Conservation (phyloP, 2,329 filamentous ascomycete species). For the Aspergillus felis region DNA sequence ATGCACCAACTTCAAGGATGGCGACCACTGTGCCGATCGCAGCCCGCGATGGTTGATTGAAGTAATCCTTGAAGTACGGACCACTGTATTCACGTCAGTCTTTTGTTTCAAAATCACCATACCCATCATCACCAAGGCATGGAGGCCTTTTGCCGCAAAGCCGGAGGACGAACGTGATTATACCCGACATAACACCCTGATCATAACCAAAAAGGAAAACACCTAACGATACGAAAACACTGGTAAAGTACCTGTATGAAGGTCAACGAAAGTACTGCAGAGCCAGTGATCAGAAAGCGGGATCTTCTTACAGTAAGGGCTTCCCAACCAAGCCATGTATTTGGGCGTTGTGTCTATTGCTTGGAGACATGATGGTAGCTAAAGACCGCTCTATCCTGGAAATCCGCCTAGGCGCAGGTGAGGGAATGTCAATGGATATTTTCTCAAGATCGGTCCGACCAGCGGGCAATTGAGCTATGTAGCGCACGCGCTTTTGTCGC, state of each 20-base stretch:
- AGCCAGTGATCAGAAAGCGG: conserved; percentile 3
- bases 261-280: conserved; percentile 19
- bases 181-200: conserved; percentile 63
- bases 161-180: conserved; percentile 57
- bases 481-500: conserved; percentile 65
- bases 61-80: conserved; percentile 84
- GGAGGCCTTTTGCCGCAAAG: background rate
- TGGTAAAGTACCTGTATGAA: conserved; percentile 77
- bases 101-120: background rate
- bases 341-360: conserved; percentile 62
- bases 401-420: conserved; percentile 60
- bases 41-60: conserved; percentile 79
- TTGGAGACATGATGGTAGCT: conserved; percentile 78
- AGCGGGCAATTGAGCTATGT: conserved; percentile 51
- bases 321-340: conserved; percentile 94
- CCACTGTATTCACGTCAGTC: conserved; percentile 54
- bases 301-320: conserved; percentile 73
- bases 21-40: conserved; percentile 97
- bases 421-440: conserved; percentile 67
- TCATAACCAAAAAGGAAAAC: conserved; percentile 65
- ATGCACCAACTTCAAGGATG: conserved; percentile 89
- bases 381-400: conserved; percentile 66
- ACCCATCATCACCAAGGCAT: background rate
- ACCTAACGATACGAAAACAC: conserved; percentile 65
- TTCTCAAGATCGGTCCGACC: conserved; percentile 34